phyloP scores from a whole-genome alignment of 805 yeast genomes.

The Candida pseudoglaebosa region DNA sequence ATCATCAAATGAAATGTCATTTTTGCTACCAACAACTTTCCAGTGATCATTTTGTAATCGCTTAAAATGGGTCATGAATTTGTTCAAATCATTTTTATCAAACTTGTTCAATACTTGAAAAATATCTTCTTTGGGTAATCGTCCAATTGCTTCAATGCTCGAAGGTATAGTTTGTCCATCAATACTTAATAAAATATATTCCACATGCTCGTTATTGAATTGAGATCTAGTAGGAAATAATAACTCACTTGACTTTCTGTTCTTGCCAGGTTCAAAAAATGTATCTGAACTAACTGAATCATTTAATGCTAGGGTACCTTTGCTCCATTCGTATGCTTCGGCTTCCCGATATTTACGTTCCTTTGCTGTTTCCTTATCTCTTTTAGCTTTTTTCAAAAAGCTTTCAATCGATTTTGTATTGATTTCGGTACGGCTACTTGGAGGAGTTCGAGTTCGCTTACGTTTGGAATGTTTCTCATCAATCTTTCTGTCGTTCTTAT shows the following conservation, averaged over 20 bases:
- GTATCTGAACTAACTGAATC: conserved; percentile 38
- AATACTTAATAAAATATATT: conserved; percentile 27
- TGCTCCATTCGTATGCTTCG: conserved; percentile 53
- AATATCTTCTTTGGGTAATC: conserved; percentile 36
- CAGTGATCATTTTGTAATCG: conserved; percentile 45
- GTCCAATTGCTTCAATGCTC: conserved; percentile 37
- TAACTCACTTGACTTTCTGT: conserved; percentile 7
- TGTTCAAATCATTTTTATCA: conserved; percentile 29
- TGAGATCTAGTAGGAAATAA: conserved; percentile 15
- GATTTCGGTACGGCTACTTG: conserved; percentile 3
- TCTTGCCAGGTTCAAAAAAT: conserved; percentile 41
- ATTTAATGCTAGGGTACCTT: conserved; percentile 28
- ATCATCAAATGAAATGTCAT: conserved; percentile 3
- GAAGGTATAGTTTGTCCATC: conserved; percentile 34
- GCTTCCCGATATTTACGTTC: conserved; percentile 45
- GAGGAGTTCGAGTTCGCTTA: background rate
- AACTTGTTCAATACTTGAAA: conserved; percentile 37
- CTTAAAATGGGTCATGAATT: conserved; percentile 31
- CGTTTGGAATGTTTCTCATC: conserved; percentile 15
- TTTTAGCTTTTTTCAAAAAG: conserved; percentile 42
- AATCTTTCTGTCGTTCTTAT: conserved; percentile 7
- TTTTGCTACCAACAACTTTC: conserved; percentile 53
- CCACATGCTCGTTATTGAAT: conserved; percentile 8
- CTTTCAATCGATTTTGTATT: conserved; percentile 27
- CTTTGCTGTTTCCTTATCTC: conserved; percentile 32